Conservation (phyloP, 116 monocot species). For the Papilionanthe hybrid region DNA sequence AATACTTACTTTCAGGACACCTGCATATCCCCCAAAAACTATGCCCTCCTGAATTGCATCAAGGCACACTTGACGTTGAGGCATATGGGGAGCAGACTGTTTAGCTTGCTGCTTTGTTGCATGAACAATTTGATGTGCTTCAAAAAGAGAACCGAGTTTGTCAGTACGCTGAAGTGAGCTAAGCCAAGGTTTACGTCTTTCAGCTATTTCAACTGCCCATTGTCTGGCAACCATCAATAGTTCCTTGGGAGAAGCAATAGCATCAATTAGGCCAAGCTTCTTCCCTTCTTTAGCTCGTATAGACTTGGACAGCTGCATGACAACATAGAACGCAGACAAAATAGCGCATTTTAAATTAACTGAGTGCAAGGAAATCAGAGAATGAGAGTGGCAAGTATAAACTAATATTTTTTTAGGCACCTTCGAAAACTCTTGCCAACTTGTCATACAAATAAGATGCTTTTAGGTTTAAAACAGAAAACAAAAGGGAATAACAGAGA, state of each 20-base stretch:
- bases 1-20: constrained; percentile 63
- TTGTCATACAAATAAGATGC: background rate
- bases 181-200: constrained; percentile 75
- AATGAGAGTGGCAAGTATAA: background rate
- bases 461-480: background rate
- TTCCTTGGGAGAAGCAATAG: constrained; percentile 41
- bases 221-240: constrained; percentile 54
- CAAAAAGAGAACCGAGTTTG: constrained; percentile 71
- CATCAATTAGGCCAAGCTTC: constrained; percentile 70
- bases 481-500: background rate
- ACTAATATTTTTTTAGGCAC: background rate
- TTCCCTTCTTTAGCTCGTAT: constrained; percentile 66
- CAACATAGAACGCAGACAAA: background rate
- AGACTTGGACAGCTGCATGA: constrained; percentile 57
- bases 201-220: constrained; percentile 81
- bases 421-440: background rate
- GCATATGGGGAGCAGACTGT: constrained; percentile 59
- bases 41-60: constrained; percentile 82
- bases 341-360: background rate
- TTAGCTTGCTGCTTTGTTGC: constrained; percentile 63
- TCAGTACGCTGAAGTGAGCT: constrained; percentile 71
- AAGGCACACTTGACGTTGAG: constrained; percentile 70
- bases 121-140: constrained; percentile 59
- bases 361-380: background rate
- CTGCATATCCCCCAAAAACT: constrained; percentile 79